Evolutionary conservation across 2,329 filamentous ascomycete species (phyloP), one percentile per base, ranked within the genome.

Genomic region (Didymella lethalis): DNA sequence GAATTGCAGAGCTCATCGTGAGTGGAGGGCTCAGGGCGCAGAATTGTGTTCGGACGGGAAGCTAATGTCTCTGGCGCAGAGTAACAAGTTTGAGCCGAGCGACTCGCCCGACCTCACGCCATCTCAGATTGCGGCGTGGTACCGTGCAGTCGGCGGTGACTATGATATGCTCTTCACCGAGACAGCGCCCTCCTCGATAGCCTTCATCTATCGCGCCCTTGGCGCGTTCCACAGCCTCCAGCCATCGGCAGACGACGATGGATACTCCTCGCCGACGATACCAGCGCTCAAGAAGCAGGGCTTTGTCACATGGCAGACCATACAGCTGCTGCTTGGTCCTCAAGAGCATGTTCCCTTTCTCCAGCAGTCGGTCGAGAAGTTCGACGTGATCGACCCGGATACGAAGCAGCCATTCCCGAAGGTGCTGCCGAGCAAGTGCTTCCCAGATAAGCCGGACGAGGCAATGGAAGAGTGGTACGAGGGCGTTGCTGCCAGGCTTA

Each of bases 261-360:
- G 91, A 63, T 97, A 91, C 74, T 85, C 85, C 3, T 82, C 88
- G 0, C 95, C 94, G 0, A 88, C 85, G 0, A 85, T 97, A 41
- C 95, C 95, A 0, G 91, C 93, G 14, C 80, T 99, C 55, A 96
- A 94, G 34, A 83, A 85, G 0, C 86, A 87, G 70, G 95, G 95
- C 40, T 99, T 96, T 76, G 91, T 94, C 43, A 88, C 92, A 75
- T 99, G 94, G 94, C 90, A 97, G 80, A 92, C 91, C 0, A 90
- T 98, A 54, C 92, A 98, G 79, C 85, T 97, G 23, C 81, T 98
- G 34, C 85, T 98, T 1, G 91, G 89, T 1, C 95, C 95, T 0
- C 90, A 95, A 66, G 91, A 96, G 69, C 93, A 98, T 79, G 90
- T 93, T 0, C 87, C 87, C 0, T 94, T 93, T 68, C 77, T 99